Evolutionary conservation across 2,329 filamentous ascomycete species (phyloP).

Genomic region (Seiridium unicorne): DNA sequence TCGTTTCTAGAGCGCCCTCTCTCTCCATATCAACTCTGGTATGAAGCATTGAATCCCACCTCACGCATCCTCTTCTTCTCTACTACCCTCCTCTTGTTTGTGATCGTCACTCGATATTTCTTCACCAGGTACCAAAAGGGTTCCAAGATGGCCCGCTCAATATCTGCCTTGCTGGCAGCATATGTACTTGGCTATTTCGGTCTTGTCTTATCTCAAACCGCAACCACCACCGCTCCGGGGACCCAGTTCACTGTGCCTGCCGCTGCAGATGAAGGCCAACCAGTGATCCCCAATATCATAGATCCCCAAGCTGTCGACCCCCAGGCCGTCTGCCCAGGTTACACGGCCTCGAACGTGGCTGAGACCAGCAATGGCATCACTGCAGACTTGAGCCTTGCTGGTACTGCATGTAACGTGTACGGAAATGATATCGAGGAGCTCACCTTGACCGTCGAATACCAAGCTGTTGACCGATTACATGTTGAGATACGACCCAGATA

Average conservation of each 20-base stretch:
- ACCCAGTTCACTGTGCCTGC: conserved; percentile 43
- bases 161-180: conserved; percentile 4
- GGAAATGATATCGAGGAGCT: conserved; percentile 71
- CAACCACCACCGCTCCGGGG: background rate
- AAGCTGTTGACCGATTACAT: conserved; percentile 63
- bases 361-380: conserved; percentile 55
- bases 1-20: background rate
- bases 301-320: conserved; percentile 63
- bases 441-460: conserved; percentile 66
- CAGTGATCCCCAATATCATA: conserved; percentile 59
- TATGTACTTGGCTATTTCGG: conserved; percentile 7
- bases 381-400: conserved; percentile 69
- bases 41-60: conserved; percentile 4
- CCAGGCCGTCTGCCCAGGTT: conserved; percentile 67
- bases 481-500: conserved; percentile 69
- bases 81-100: background rate
- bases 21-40: background rate
- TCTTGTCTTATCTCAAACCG: conserved; percentile 3
- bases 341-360: conserved; percentile 60
- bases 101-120: conserved; percentile 3
- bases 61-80: background rate
- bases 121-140: background rate
- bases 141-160: conserved; percentile 8
- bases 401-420: conserved; percentile 72
- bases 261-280: conserved; percentile 40